These are phyloP conservation scores for Suillus luteus DNA, from an alignment of 768 basidiomycete genomes.

Conservation along the genomic window DNA sequence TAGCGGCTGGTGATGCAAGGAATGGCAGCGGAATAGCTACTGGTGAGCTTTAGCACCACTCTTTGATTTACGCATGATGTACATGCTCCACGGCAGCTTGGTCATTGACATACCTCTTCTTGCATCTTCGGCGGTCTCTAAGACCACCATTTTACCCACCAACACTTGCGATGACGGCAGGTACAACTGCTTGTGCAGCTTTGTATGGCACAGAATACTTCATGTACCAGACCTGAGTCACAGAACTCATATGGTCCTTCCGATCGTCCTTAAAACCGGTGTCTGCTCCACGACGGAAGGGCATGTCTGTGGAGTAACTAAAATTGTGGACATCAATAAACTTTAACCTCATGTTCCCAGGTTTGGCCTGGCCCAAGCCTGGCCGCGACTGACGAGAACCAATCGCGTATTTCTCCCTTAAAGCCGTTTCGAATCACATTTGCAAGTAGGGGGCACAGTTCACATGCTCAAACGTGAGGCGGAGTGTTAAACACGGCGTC, in stretches of 20 bases:
- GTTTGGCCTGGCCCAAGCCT: not conserved
- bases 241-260: not conserved
- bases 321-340: not conserved
- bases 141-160: constrained; percentile 34
- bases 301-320: not conserved
- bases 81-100: constrained; percentile 35
- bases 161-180: constrained; percentile 36
- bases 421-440: not conserved
- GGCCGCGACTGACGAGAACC: not conserved
- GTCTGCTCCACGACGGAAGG: too few species aligned
- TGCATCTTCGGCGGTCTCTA: constrained; percentile 39
- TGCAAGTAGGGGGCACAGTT: not conserved
- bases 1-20: constrained; percentile 39
- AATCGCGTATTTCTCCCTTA: not conserved
- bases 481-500: not conserved
- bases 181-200: constrained; percentile 30
- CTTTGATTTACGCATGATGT: not conserved
- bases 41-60: constrained; percentile 16
- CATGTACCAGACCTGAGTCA: constrained; percentile 24
- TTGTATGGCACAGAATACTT: constrained; percentile 33
- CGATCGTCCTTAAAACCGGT: not conserved
- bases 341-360: not conserved
- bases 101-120: constrained; percentile 47
- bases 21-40: constrained; percentile 49
- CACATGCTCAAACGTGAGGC: not conserved